These are phyloP conservation scores for Cochlearia excelsa DNA, from an alignment of 345 rosid species.

Conservation along the genomic window DNA sequence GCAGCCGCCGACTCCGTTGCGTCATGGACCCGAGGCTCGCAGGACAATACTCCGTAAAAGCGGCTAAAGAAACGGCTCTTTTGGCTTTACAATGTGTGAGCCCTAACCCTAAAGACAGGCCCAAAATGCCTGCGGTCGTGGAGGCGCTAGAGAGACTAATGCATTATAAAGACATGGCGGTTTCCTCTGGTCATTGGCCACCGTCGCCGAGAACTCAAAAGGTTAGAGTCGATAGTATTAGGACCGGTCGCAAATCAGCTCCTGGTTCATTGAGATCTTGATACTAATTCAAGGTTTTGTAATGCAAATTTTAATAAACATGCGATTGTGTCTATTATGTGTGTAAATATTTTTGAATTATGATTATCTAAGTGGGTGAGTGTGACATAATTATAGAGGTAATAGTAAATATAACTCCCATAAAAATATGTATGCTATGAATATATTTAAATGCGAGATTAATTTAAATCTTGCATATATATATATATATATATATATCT, in stretches of 20 bases:
- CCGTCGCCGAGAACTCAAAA: constrained; percentile 36
- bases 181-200: constrained; percentile 70
- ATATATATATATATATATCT: no score
- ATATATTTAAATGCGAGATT: no score
- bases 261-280: constrained; percentile 36
- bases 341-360: no score
- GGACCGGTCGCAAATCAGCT: constrained; percentile 43
- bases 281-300: background rate
- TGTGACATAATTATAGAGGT: no score
- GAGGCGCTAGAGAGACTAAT: constrained; percentile 61
- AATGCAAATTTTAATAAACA: no score
- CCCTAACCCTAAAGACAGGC: constrained; percentile 83
- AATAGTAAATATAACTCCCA: no score
- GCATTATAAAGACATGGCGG: constrained; percentile 71
- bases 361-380: no score
- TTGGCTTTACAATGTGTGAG: constrained; percentile 69
- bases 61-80: constrained; percentile 70
- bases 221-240: constrained; percentile 30
- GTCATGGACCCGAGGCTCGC: constrained; percentile 72
- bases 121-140: constrained; percentile 65
- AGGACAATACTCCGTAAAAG: constrained; percentile 82
- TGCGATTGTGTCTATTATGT: no score
- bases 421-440: no score
- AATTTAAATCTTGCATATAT: no score
- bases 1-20: constrained; percentile 65